Evolutionary conservation across 164 flowering plant species (phyloP).

Genomic region (Santalum album): DNA sequence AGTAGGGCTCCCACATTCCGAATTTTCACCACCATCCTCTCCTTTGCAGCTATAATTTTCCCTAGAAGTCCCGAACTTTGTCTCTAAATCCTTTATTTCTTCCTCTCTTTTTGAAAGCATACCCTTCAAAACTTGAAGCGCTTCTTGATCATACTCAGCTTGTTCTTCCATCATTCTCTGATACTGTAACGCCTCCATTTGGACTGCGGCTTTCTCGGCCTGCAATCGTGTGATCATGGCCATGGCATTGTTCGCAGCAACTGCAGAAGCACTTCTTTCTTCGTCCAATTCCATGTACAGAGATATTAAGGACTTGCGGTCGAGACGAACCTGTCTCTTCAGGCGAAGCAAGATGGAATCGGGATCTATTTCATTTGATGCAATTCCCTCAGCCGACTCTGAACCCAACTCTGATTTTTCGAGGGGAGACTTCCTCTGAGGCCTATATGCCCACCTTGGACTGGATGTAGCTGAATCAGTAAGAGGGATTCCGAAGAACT

Average conservation of each 20-base stretch:
- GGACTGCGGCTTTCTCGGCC: slow-evolving; percentile 78
- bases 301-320: slow-evolving; percentile 42
- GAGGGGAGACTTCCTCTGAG: slow-evolving; percentile 26
- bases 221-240: slow-evolving; percentile 87
- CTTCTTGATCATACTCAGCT: slow-evolving; percentile 77
- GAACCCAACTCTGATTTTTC: slow-evolving; percentile 32
- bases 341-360: slow-evolving; percentile 34
- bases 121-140: slow-evolving; percentile 47
- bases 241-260: slow-evolving; percentile 85
- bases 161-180: slow-evolving; percentile 97
- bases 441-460: slow-evolving; percentile 33
- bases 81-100: slow-evolving; percentile 48
- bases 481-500: slow-evolving; percentile 47
- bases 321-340: slow-evolving; percentile 49
- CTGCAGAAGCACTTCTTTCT: slow-evolving; percentile 76
- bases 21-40: slow-evolving; percentile 16
- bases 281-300: slow-evolving; percentile 71
- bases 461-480: slow-evolving; percentile 45
- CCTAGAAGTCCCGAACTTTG: slow-evolving; percentile 37
- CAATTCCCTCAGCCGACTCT: slow-evolving; percentile 23
- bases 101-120: slow-evolving; percentile 47
- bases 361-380: slow-evolving; percentile 28
- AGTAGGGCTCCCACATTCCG: slow-evolving; percentile 20
- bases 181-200: slow-evolving; percentile 87
- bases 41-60: slow-evolving; percentile 21